phyloP scores from a whole-genome alignment of 1,139 yeast genomes.

The Torulaspora pretoriensis region DNA sequence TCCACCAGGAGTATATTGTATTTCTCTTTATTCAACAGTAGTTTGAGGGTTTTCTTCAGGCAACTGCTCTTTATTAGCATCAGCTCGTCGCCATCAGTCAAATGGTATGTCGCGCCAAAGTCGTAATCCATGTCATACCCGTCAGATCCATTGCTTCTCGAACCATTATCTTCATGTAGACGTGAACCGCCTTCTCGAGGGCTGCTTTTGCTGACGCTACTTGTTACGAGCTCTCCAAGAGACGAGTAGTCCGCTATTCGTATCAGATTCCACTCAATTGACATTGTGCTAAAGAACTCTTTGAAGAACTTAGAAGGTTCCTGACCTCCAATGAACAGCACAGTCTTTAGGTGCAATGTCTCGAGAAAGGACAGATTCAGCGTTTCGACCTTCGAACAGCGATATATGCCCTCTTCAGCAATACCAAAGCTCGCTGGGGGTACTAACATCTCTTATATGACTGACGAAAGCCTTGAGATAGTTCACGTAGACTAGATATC shows the following conservation, averaged over 20 bases:
- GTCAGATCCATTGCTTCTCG: conserved; percentile 19
- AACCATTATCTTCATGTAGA: not conserved
- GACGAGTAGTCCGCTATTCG: conserved; percentile 30
- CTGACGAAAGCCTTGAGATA: not conserved
- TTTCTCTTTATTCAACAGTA: conserved; percentile 58
- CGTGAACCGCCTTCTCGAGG: conserved; percentile 16
- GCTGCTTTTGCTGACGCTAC: conserved; percentile 10
- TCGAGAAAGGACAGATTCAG: conserved; percentile 41
- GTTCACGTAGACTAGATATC: not conserved
- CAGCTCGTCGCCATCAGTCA: conserved; percentile 52
- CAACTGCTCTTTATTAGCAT: conserved; percentile 63
- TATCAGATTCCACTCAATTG: conserved; percentile 32
- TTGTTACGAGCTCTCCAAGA: conserved; percentile 20
- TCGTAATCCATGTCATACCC: not conserved
- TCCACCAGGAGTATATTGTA: conserved; percentile 75
- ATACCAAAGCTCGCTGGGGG: conserved; percentile 78
- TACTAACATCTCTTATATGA: conserved; percentile 51
- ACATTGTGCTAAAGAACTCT: conserved; percentile 34
- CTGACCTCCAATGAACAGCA: conserved; percentile 65
- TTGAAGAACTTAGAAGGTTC: conserved; percentile 52
- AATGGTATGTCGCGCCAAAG: conserved; percentile 15
- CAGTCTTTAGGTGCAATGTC: conserved; percentile 54
- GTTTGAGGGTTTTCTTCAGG: conserved; percentile 53
- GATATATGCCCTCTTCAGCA: conserved; percentile 65
- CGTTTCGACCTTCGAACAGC: conserved; percentile 32